These are phyloP conservation scores for Rubia balearica DNA, from an alignment of 305 asterid species.

Conservation along the genomic window DNA sequence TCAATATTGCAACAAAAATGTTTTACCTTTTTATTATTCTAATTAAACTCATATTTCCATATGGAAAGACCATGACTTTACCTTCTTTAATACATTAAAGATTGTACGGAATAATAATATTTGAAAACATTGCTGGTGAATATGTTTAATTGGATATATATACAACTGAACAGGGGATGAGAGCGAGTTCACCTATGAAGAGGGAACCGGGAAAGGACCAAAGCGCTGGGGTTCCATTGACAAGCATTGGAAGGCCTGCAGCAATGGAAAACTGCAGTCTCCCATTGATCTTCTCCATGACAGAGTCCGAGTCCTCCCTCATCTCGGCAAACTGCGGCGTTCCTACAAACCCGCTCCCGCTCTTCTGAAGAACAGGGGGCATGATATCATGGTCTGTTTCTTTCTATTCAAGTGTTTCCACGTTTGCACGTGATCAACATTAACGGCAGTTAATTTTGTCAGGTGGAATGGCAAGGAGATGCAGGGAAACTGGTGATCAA, in stretches of 20 bases:
- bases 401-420: too few relatives aligned
- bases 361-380: constrained; percentile 43
- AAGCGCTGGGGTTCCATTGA: constrained; percentile 41
- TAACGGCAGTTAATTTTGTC: background rate
- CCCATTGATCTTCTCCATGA: constrained; percentile 43
- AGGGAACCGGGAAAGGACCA: constrained; percentile 36
- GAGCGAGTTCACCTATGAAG: constrained; percentile 28
- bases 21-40: too few relatives aligned
- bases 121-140: too few relatives aligned
- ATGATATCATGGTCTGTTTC: constrained; percentile 46
- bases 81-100: too few relatives aligned
- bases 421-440: too few relatives aligned
- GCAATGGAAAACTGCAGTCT: constrained; percentile 48
- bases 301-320: constrained; percentile 20
- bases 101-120: too few relatives aligned
- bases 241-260: constrained; percentile 39
- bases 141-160: too few relatives aligned
- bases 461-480: constrained; percentile 54
- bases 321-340: constrained; percentile 25
- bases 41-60: too few relatives aligned
- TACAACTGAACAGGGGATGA: constrained; percentile 23
- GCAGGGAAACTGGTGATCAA: constrained; percentile 39
- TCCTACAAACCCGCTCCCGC: constrained; percentile 48
- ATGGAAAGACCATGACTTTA: too few relatives aligned
- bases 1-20: too few relatives aligned